A percentile compares a stretch with the other conserved stretches of the same genome.
These are phyloP conservation scores for Batkoa obscura DNA, from an alignment of 371 early-diverging fungal genomes.

Conservation along the genomic window DNA sequence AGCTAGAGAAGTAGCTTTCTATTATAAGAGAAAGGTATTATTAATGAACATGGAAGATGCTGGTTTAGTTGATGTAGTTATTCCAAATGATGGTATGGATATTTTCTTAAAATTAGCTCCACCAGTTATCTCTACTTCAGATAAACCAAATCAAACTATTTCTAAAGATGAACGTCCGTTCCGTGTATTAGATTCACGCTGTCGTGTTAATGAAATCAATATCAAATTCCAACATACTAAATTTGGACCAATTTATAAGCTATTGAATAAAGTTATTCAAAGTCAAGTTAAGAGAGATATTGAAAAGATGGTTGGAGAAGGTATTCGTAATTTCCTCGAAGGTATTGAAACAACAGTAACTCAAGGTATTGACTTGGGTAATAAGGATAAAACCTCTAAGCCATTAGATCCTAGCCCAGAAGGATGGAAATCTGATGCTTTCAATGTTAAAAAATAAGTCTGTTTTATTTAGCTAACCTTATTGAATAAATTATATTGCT, in stretches of 20 bases:
- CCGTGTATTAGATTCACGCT: not conserved
- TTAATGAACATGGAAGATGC: slow-evolving; percentile 11
- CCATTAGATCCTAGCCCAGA: slow-evolving; percentile 4
- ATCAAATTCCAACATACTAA: slow-evolving; percentile 3
- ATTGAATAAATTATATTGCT: no score
- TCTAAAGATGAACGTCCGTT: slow-evolving; percentile 9
- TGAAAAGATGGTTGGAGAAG: slow-evolving; percentile 12
- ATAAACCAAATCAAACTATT: slow-evolving; percentile 10
- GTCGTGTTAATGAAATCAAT: not conserved
- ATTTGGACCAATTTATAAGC: slow-evolving; percentile 13
- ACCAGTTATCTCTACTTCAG: not conserved
- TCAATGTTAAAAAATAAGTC: not conserved
- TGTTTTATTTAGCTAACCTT: not conserved
- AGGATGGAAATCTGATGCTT: slow-evolving; percentile 5
- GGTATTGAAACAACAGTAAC: slow-evolving; percentile 5
- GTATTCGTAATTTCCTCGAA: slow-evolving; percentile 9
- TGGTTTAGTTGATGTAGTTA: slow-evolving; percentile 2
- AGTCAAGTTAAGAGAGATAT: slow-evolving; percentile 13
- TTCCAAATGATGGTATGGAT: slow-evolving; percentile 12
- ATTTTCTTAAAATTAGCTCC: slow-evolving; percentile 9
- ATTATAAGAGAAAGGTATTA: slow-evolving; percentile 13
- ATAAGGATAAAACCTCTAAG: not conserved
- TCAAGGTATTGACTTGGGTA: not conserved
- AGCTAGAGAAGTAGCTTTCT: slow-evolving; percentile 16
- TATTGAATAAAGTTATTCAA: slow-evolving; percentile 15